phyloP scores from a whole-genome alignment of 331 rosid species.

The Malus hybrid region DNA sequence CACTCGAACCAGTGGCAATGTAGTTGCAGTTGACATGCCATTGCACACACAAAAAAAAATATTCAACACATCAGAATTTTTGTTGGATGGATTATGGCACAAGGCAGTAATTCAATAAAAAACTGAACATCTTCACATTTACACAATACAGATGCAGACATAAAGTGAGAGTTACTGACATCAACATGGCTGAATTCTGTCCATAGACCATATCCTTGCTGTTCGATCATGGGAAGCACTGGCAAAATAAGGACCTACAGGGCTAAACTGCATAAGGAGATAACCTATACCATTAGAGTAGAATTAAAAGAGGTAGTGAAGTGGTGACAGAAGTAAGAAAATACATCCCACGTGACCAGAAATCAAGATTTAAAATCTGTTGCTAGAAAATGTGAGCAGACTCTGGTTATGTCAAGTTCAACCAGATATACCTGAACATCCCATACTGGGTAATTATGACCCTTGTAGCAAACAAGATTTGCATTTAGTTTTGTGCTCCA shows the following conservation, averaged over 20 bases:
- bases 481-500: conserved; percentile 85
- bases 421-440: conserved; percentile 77
- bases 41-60: conserved; percentile 67
- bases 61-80: conserved; percentile 5
- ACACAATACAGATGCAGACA: neutral
- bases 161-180: conserved; percentile 45
- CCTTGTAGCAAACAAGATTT: conserved; percentile 94
- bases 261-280: conserved; percentile 77
- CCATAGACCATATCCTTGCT: conserved; percentile 96
- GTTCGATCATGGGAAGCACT: conserved; percentile 97
- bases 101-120: neutral
- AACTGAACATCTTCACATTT: neutral
- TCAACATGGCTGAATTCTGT: conserved; percentile 96
- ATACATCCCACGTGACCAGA: neutral
- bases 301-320: neutral
- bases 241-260: conserved; percentile 93
- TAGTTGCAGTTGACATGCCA: conserved; percentile 99
- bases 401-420: neutral
- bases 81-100: neutral
- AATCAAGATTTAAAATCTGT: neutral
- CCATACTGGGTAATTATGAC: conserved; percentile 97
- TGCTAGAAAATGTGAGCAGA: neutral
- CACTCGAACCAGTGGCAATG: conserved; percentile 96
- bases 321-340: neutral
- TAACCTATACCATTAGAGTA: conserved; percentile 8